A percentile compares a stretch with the other conserved stretches of the same genome.
Conservation (phyloP, 169 alveolate genomes). For the Cryptosporidium sp. region DNA sequence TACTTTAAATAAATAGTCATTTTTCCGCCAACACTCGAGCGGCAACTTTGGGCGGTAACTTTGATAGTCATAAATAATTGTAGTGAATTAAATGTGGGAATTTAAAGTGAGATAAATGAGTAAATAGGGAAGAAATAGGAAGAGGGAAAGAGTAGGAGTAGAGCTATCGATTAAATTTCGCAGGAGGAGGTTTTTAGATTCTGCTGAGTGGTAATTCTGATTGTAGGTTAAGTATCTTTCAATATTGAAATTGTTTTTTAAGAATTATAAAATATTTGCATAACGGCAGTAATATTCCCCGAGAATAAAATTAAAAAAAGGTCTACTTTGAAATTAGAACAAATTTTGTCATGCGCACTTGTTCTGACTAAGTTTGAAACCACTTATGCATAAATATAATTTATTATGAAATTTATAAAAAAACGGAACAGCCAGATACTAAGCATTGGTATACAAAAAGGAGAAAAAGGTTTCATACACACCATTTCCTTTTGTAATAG, state of each 20-base stretch:
- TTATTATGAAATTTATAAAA: background rate
- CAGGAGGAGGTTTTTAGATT: background rate
- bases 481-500: background rate
- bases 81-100: background rate
- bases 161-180: background rate
- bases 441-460: background rate
- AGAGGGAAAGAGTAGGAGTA: background rate
- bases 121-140: background rate
- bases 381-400: background rate
- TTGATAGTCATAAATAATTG: background rate
- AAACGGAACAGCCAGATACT: background rate
- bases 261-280: background rate
- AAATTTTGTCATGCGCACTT: background rate
- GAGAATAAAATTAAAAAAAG: background rate
- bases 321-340: background rate
- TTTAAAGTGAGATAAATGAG: background rate
- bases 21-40: slow-evolving; percentile 1
- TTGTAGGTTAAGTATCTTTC: background rate
- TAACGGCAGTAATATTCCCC: background rate
- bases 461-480: background rate
- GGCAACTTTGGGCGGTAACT: background rate
- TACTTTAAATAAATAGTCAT: background rate
- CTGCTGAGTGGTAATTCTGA: background rate
- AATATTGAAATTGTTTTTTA: background rate
- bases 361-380: background rate